These are phyloP conservation scores for Abortiporus biennis DNA, from an alignment of 1,284 basidiomycete species.

Conservation along the genomic window DNA sequence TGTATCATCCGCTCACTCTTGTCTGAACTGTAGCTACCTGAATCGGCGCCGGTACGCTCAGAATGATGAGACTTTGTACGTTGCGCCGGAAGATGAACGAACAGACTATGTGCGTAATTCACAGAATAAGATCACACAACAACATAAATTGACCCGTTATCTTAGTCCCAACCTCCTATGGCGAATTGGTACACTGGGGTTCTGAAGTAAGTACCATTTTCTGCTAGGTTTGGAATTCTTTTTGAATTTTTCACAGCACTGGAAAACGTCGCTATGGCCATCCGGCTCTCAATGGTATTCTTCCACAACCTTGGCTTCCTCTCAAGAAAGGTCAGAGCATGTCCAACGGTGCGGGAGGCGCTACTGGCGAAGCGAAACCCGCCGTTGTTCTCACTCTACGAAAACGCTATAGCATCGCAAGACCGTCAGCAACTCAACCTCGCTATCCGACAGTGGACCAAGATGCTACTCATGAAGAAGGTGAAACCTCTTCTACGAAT, in stretches of 20 bases:
- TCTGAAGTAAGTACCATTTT: slow-evolving; percentile 57
- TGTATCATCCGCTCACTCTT: slow-evolving; percentile 4
- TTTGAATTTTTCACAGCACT: slow-evolving; percentile 31
- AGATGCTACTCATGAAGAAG: slow-evolving; percentile 6
- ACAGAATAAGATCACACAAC: slow-evolving; percentile 5
- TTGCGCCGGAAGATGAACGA: slow-evolving; percentile 84
- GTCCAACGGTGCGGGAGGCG: slow-evolving; percentile 40
- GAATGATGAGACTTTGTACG: slow-evolving; percentile 92
- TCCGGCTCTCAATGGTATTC: slow-evolving; percentile 81
- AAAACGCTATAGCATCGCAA: slow-evolving; percentile 52
- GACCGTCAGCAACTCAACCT: slow-evolving; percentile 15
- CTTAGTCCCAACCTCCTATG: slow-evolving; percentile 89
- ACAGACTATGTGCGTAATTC: slow-evolving; percentile 75
- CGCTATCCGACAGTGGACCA: slow-evolving; percentile 13
- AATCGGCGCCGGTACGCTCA: slow-evolving; percentile 82
- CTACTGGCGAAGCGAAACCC: slow-evolving; percentile 34
- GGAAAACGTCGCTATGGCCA: slow-evolving; percentile 87
- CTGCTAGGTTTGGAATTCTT: not conserved
- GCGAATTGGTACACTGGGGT: slow-evolving; percentile 88
- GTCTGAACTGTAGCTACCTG: slow-evolving; percentile 52
- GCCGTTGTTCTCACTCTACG: slow-evolving; percentile 73
- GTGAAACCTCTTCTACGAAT: too few relatives aligned
- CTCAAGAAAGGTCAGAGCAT: slow-evolving; percentile 74
- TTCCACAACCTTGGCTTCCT: slow-evolving; percentile 90
- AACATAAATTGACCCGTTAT: slow-evolving; percentile 4